phyloP scores from a whole-genome alignment of 441 rosid species.

The Lepidium campestre region DNA sequence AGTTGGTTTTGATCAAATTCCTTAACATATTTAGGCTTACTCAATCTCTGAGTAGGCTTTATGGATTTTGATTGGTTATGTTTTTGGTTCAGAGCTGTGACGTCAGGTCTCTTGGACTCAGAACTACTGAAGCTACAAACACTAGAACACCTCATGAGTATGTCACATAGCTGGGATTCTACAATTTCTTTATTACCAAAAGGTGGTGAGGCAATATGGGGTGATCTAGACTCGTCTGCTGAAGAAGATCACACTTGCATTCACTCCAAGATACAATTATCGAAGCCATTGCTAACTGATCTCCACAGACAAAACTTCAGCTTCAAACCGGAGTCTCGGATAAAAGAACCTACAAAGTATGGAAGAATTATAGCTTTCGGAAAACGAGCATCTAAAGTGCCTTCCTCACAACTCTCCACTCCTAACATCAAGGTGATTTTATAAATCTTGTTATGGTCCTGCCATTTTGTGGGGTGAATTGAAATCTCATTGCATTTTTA shows the following conservation, averaged over 20 bases:
- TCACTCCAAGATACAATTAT: slow-evolving; percentile 29
- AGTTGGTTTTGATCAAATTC: too few relatives aligned
- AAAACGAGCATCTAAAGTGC: slow-evolving; percentile 36
- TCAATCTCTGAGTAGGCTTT: neutral
- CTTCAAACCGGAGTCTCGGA: slow-evolving; percentile 15
- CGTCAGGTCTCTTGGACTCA: slow-evolving; percentile 39
- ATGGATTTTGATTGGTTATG: neutral
- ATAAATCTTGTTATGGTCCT: neutral
- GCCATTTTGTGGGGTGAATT: neutral
- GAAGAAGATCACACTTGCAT: slow-evolving; percentile 43
- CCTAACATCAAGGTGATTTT: slow-evolving; percentile 36
- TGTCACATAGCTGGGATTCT: slow-evolving; percentile 73
- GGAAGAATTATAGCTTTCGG: slow-evolving; percentile 67
- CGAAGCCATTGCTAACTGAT: slow-evolving; percentile 6
- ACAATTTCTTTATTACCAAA: slow-evolving; percentile 57
- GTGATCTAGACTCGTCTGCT: slow-evolving; percentile 47
- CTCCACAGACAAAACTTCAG: slow-evolving; percentile 21
- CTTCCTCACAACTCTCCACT: slow-evolving; percentile 36
- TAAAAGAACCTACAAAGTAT: slow-evolving; percentile 32
- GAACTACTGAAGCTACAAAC: slow-evolving; percentile 54
- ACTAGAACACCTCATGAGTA: slow-evolving; percentile 42
- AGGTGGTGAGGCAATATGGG: slow-evolving; percentile 75
- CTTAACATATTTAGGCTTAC: neutral
- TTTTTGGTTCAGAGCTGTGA: slow-evolving; percentile 41
- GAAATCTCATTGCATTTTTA: neutral